Evolutionary conservation across 2,329 filamentous ascomycete species (phyloP).

Genomic region (Exophiala dermatitidis): DNA sequence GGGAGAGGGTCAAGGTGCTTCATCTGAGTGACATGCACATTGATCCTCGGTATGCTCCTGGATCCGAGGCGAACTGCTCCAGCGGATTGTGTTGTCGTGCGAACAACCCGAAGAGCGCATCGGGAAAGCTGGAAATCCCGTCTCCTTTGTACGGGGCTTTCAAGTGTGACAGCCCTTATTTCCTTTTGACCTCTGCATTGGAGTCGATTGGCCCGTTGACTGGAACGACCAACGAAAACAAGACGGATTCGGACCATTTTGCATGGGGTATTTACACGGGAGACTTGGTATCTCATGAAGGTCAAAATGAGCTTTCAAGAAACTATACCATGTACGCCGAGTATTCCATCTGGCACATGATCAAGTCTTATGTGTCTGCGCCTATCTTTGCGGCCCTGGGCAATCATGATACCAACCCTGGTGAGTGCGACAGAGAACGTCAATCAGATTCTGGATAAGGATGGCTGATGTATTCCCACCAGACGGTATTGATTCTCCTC

Average conservation of each 20-base stretch:
- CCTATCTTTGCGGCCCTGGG: slow-evolving; percentile 52
- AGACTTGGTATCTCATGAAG: slow-evolving; percentile 51
- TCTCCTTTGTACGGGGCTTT: slow-evolving; percentile 51
- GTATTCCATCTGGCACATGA: slow-evolving; percentile 47
- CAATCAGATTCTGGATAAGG: not conserved
- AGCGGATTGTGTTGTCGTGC: slow-evolving; percentile 47
- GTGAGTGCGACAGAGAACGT: too few species aligned
- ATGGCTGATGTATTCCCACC: not conserved
- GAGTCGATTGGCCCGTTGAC: slow-evolving; percentile 51
- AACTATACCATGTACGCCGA: slow-evolving; percentile 50
- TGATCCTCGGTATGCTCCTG: slow-evolving; percentile 48
- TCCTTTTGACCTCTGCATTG: slow-evolving; percentile 49
- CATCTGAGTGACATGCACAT: slow-evolving; percentile 53
- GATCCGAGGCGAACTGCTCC: slow-evolving; percentile 49
- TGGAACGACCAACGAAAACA: slow-evolving; percentile 43
- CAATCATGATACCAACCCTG: slow-evolving; percentile 51
- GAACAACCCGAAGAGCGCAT: slow-evolving; percentile 31
- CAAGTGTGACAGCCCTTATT: slow-evolving; percentile 53
- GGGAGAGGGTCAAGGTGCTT: slow-evolving; percentile 49
- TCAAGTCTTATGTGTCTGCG: slow-evolving; percentile 48
- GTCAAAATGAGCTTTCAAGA: slow-evolving; percentile 45
- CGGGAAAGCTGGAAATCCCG: slow-evolving; percentile 36
- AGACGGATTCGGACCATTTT: slow-evolving; percentile 35
- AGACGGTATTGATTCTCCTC: slow-evolving; percentile 47
- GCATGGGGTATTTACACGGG: slow-evolving; percentile 53